Evolutionary conservation across 768 basidiomycete genomes (phyloP), one percentile per base, ranked within the genome.

Genomic region (Gelatoporia subvermispora): DNA sequence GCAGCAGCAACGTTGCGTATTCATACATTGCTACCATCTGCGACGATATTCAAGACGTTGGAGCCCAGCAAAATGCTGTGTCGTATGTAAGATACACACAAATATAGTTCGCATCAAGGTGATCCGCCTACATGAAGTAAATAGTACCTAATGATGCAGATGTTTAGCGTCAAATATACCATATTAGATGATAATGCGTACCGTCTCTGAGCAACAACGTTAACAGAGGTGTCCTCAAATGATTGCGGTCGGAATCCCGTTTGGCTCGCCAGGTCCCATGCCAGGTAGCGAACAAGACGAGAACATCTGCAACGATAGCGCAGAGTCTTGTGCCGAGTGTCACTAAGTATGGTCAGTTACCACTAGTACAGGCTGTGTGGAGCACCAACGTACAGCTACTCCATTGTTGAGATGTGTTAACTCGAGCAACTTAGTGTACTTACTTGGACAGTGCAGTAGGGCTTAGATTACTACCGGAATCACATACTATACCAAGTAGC

Each of bases 231-330:
- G 47, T 31, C 41, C 42, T 49, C 22, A 53, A 34, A 24, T 53
- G 41, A 2, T 36, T 35, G 8, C 17, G 13, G 7, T 11, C 34
- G 2, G 52, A 47, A 13, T 45, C 37, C 18, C 24, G 21, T 20
- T 25, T 49, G 37, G 49, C 41, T 4, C 34, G 22, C 20, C 49
- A 53, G 3, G 52, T 53, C 25, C 41, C 31, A 22, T 13, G n/a
- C 52, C 52, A 53, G 3, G 52, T 49, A 13, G 49, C 47, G 9
- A 34, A 16, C 11, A 53, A 39, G n/a, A 53, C 47, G 18, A 53
- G 20, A 8, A 39, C 31, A 21, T 53, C 52, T 5, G 47, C 41
- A 1, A 35, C 48, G 13, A 53, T 53, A 17, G 46, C 35, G 31
- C 51, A 48, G 2, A 45, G 16, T 7, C 51, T 46, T 4, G 51